Conservation (phyloP, 345 rosid genomes). For the Sisymbrium irio region DNA sequence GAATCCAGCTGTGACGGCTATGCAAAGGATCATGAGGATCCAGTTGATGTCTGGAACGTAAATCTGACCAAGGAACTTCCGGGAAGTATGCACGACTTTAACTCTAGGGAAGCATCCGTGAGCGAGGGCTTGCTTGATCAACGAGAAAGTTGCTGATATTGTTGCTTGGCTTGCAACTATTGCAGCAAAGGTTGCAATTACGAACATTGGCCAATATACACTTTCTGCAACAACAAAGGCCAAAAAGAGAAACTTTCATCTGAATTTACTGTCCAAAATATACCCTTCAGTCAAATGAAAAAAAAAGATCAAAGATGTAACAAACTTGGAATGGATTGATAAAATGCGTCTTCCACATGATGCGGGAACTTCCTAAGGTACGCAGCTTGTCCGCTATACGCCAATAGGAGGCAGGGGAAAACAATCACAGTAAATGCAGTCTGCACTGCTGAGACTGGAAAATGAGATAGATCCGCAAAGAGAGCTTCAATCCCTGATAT, state of each 20-base stretch:
- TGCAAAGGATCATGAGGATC: conserved; percentile 84
- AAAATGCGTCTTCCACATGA: conserved; percentile 76
- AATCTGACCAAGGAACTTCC: conserved; percentile 73
- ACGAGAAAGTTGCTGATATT: conserved; percentile 82
- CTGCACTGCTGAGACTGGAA: conserved; percentile 84
- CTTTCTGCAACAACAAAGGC: conserved; percentile 11
- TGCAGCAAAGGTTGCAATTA: conserved; percentile 70
- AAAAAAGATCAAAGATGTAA: background rate
- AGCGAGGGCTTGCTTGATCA: conserved; percentile 84
- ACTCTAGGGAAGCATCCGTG: conserved; percentile 87
- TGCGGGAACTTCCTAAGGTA: conserved; percentile 61
- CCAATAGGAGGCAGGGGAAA: conserved; percentile 90
- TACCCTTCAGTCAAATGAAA: background rate
- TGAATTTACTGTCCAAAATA: background rate
- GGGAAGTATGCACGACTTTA: conserved; percentile 80
- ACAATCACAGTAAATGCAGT: conserved; percentile 80
- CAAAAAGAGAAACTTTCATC: conserved; percentile 17
- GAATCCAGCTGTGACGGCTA: conserved; percentile 63
- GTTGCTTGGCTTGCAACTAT: conserved; percentile 84
- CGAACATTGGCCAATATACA: conserved; percentile 77
- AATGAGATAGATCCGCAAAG: conserved; percentile 88
- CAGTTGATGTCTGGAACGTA: conserved; percentile 83
- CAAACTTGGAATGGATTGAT: conserved; percentile 87
- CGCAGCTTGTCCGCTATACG: conserved; percentile 97
- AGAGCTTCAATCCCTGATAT: conserved; percentile 89